A percentile compares a stretch with the other conserved stretches of the same genome.
phyloP scores from a whole-genome alignment of 345 rosid species.

The Salix udensis region DNA sequence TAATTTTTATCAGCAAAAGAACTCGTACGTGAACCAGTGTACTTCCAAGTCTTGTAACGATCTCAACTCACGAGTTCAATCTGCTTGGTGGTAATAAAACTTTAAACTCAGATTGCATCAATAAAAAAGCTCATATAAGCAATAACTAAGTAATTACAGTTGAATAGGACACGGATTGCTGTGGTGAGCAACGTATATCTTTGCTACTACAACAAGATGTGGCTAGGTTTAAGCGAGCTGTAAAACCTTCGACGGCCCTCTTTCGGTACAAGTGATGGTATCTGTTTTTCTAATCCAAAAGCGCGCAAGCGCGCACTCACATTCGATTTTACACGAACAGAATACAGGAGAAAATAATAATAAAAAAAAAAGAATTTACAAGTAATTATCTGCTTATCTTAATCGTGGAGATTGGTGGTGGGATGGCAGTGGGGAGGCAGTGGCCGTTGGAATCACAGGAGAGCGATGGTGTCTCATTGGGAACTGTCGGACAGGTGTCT shows the following conservation, averaged over 20 bases:
- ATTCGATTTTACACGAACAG: slow-evolving; percentile 11
- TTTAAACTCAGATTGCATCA: background rate
- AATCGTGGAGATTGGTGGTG: slow-evolving; percentile 55
- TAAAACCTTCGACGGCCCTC: background rate
- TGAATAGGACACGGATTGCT: background rate
- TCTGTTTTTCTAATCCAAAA: slow-evolving; percentile 24
- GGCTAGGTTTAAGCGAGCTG: background rate
- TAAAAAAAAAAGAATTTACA: slow-evolving; percentile 19
- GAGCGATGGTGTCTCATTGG: slow-evolving; percentile 55
- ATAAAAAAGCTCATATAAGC: background rate
- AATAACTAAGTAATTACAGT: slow-evolving; percentile 7
- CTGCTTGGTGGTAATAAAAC: too few species aligned
- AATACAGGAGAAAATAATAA: background rate
- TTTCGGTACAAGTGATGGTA: slow-evolving; percentile 12
- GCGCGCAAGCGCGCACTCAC: slow-evolving; percentile 14
- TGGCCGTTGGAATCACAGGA: slow-evolving; percentile 48
- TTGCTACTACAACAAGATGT: background rate
- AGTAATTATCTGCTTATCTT: slow-evolving; percentile 24
- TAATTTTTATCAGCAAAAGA: too few species aligned
- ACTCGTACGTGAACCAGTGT: too few species aligned
- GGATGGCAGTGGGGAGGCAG: slow-evolving; percentile 57
- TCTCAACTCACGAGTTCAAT: too few species aligned
- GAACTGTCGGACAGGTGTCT: slow-evolving; percentile 42
- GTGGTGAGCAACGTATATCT: background rate
- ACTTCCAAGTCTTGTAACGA: too few species aligned